A percentile compares a stretch with the other conserved stretches of the same genome.
Conservation (phyloP, 2,329 filamentous ascomycete species). For the Xylaria sp. region DNA sequence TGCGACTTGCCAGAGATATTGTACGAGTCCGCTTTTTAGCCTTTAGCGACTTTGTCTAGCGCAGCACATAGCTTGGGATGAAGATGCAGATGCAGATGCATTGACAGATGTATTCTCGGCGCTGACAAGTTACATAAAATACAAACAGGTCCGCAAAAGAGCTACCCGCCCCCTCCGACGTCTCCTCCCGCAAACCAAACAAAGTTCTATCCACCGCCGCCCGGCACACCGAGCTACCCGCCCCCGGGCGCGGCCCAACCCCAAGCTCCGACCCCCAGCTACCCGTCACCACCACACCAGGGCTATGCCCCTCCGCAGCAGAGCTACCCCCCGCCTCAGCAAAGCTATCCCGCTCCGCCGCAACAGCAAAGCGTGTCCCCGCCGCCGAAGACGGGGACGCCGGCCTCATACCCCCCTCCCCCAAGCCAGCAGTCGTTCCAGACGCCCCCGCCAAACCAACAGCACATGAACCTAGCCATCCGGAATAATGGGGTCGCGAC, state of each 20-base stretch:
- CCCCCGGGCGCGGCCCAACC: slow-evolving; percentile 43
- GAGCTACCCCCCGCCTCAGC: slow-evolving; percentile 38
- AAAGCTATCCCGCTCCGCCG: slow-evolving; percentile 47
- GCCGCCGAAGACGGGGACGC: slow-evolving; percentile 51
- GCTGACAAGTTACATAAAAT: slow-evolving; percentile 23
- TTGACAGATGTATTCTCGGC: not conserved
- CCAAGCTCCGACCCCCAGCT: slow-evolving; percentile 41
- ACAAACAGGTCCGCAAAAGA: slow-evolving; percentile 50
- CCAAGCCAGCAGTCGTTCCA: slow-evolving; percentile 27
- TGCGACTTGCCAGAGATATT: not conserved
- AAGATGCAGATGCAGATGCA: not conserved
- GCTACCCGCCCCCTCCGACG: slow-evolving; percentile 60
- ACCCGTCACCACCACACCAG: slow-evolving; percentile 48
- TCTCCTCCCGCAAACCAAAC: slow-evolving; percentile 60
- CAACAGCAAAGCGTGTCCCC: slow-evolving; percentile 53
- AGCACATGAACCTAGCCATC: slow-evolving; percentile 51
- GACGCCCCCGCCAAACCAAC: slow-evolving; percentile 24
- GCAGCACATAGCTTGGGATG: slow-evolving; percentile 11
- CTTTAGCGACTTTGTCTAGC: not conserved
- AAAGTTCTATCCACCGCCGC: slow-evolving; percentile 59
- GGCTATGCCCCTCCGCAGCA: slow-evolving; percentile 31
- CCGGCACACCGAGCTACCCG: slow-evolving; percentile 51
- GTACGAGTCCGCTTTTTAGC: not conserved
- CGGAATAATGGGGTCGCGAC: slow-evolving; percentile 52
- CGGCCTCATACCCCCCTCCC: slow-evolving; percentile 50